Evolutionary conservation across 345 rosid genomes (phyloP), one percentile per base, ranked within the genome.

Genomic region (Atalantia buxifolia): DNA sequence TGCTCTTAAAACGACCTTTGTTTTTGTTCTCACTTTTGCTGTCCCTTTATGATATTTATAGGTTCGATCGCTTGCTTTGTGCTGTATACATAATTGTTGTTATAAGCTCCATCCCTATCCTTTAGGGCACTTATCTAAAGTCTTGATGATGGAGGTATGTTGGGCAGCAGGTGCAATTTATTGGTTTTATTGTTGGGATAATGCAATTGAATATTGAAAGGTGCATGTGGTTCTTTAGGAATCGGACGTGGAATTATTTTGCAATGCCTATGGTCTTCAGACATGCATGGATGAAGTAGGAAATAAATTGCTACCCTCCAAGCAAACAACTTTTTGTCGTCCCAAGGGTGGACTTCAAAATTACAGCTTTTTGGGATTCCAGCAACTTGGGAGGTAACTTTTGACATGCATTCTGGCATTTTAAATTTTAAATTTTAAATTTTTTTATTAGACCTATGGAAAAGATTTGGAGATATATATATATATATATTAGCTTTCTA

Each of bases 71-170:
- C 73, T 91, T 18, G 92, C 90, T 22, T 69, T 95, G 61, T 85
- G 91, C 31, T 89, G 86, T 80, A 86, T 95, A 76, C 91, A 95
- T 79, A 87, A 75, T 83, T 88, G 87, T 35, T 84, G 97, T 83
- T 95, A 95, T 87, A 93, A 93, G 89, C 97, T 93, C 84, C 98
- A 95, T 80, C 99, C 99, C 1, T 95, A 91, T 86, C 95, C 96
- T 48, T 76, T 93, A 72, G 13, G 66, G 1, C 90, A 77, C 35
- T 69, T 95, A 73, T 93, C 99, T 31, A 85, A 83, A 69, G 85
- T 89, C 55, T 79, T 95, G 86, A 83, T 82, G 85, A 91, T 95
- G 98, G 85, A 87, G 94, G 98, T 92, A 85, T 48, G 57, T 8
- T 40, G 66, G 36, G 68, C 53, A 65, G 18, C 10, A 9, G 61